Percentiles rank a stretch among this genome's conserved stretches.
Evolutionary conservation across 228 moss, liverwort and hornwort species (phyloP).

Genomic region (Sphagnum magellanicum): DNA sequence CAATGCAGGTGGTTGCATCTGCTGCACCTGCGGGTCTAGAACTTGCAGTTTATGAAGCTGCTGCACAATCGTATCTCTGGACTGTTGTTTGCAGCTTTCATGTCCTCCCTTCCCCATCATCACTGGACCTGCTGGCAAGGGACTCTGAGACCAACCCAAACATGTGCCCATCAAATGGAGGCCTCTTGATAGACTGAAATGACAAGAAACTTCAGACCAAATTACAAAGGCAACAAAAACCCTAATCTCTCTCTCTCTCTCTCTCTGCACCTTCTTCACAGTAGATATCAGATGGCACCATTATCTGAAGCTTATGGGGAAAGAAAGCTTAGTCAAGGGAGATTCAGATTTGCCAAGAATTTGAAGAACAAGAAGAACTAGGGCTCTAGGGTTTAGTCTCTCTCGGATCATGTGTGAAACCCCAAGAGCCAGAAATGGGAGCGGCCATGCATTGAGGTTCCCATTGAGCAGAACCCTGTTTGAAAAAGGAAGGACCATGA

Average conservation of each 20-base stretch:
- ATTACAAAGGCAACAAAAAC: not conserved
- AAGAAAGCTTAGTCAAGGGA: too few species aligned
- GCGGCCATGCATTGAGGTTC: not conserved
- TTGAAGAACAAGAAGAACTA: not conserved
- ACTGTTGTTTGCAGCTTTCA: constrained; percentile 6
- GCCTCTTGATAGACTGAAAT: not conserved
- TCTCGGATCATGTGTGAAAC: not conserved
- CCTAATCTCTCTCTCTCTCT: not conserved
- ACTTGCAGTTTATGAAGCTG: constrained; percentile 35
- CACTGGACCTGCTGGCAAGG: not conserved
- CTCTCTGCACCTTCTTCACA: too few species aligned
- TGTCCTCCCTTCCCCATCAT: constrained; percentile 16
- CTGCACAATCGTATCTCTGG: constrained; percentile 13
- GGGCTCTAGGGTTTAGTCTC: not conserved
- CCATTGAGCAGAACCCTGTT: too few species aligned
- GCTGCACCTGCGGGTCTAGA: constrained; percentile 13
- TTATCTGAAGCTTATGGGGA: too few species aligned
- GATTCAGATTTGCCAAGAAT: not conserved
- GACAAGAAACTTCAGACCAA: not conserved
- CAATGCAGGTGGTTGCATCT: constrained; percentile 4
- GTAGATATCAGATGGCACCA: too few species aligned
- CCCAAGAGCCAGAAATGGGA: not conserved
- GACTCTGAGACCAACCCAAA: too few species aligned
- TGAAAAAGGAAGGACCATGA: too few species aligned
- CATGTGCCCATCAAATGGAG: not conserved